Conservation (phyloP, 1,284 basidiomycete species). For the Vanrija sp. region DNA sequence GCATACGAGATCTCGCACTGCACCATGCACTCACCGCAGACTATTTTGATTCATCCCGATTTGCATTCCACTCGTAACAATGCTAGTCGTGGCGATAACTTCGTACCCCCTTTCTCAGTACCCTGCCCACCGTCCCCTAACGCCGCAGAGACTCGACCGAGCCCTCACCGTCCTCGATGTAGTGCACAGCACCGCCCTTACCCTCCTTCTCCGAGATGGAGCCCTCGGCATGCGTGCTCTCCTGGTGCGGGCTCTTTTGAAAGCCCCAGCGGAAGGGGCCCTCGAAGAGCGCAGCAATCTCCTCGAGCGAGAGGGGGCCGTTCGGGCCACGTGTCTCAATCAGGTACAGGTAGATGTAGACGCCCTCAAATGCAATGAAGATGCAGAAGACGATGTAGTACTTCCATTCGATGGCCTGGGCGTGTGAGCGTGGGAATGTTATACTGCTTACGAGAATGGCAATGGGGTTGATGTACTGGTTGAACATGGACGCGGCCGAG, state of each 20-base stretch:
- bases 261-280: neutral
- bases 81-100: too few species aligned
- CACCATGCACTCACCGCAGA: too few species aligned
- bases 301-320: constrained; percentile 22
- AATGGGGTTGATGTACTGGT: constrained; percentile 36
- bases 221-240: too few species aligned
- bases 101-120: too few species aligned
- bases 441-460: constrained; percentile 3
- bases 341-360: constrained; percentile 24
- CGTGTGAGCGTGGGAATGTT: neutral
- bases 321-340: constrained; percentile 33
- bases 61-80: too few species aligned
- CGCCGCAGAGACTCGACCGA: too few species aligned
- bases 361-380: constrained; percentile 28
- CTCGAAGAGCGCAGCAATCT: constrained; percentile 23
- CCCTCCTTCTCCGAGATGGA: too few species aligned
- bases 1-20: too few species aligned
- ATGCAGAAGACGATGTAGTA: constrained; percentile 29
- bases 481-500: constrained; percentile 25
- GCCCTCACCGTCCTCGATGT: too few species aligned
- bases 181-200: too few species aligned
- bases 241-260: neutral
- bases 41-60: too few species aligned
- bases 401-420: constrained; percentile 26
- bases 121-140: too few species aligned